Evolutionary conservation across 2,329 filamentous ascomycete genomes (phyloP), one percentile per base, ranked within the genome.

Genomic region (Colletotrichum liriopes): DNA sequence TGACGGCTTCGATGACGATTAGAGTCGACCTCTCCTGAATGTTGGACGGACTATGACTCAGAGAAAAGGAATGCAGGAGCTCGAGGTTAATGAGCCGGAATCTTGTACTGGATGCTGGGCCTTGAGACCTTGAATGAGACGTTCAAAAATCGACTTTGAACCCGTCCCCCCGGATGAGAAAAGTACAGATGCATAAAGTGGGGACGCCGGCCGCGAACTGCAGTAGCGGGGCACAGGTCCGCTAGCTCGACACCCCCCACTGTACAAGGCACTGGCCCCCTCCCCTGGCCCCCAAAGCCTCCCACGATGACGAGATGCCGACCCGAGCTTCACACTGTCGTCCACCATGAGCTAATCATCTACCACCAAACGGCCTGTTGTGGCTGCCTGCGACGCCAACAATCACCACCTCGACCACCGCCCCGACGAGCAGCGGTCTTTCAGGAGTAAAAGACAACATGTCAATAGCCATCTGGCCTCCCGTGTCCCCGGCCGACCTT

Each of bases 391-490:
- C 18, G 35, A 49, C 59, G 37, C 20, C 65, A 23, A 12, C 26
- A 20, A 26, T 18, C 16, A 35, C n/a, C 4, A 11, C 29, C 29
- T 3, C 23, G 1, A 52, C 9, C 35, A 39, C 20, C 35, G 18
- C 41, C 41, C 41, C 5, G 26, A 58, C 0, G 39, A 68, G 23
- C 29, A 5, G 7, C 29, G 11, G n/a, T 14, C n/a, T 2, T 11
- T 9, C 8, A 5, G 23, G 51, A 47, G 23, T 32, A 29, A 7
- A 64, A 58, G 62, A 62, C 73, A 76, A 73, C 75, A 91, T 91
- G 89, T 89, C 89, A 73, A 80, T 90, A 75, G 87, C 86, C 75
- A 86, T 90, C 82, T 91, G 88, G 88, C 89, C 89, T 79, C 83
- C 83, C 76, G 80, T 90, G 68, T 80, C 86, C 65, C 83, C 84